Evolutionary conservation across 176 grass and related monocot genomes (phyloP).

Genomic region (Olyra latifolia): DNA sequence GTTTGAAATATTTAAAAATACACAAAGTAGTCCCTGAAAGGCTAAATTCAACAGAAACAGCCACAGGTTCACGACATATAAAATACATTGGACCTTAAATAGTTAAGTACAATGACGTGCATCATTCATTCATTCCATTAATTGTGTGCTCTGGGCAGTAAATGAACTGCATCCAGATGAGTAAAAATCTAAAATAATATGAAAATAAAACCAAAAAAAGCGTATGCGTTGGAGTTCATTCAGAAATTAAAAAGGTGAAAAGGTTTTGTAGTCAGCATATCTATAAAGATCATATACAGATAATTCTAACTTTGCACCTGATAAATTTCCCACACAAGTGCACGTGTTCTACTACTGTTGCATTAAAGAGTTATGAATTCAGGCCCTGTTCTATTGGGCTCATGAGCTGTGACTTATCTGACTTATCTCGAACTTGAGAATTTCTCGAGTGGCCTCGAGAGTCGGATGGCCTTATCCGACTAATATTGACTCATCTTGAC

Average conservation of each 20-base stretch:
- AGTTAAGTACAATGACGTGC: not conserved
- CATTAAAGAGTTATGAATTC: conserved; percentile 18
- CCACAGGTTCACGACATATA: not conserved
- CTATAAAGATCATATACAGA: not conserved
- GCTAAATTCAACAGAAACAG: not conserved
- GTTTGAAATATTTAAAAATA: not conserved
- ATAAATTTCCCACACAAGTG: not conserved
- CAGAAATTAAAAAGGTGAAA: conserved; percentile 12
- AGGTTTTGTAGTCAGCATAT: not conserved
- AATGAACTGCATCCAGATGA: conserved; percentile 16
- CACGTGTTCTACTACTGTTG: not conserved
- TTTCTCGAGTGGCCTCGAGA: too few relatives aligned
- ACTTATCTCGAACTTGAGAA: too few relatives aligned
- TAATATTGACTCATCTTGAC: too few relatives aligned
- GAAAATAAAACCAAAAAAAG: not conserved
- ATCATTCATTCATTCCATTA: not conserved
- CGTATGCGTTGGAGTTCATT: conserved; percentile 7
- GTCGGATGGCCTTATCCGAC: too few relatives aligned
- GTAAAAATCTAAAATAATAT: not conserved
- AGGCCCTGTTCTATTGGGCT: too few relatives aligned
- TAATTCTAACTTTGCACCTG: not conserved
- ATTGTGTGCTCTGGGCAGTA: not conserved
- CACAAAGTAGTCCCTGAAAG: not conserved
- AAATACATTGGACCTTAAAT: not conserved
- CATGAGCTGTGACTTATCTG: too few relatives aligned